Conservation (phyloP, 2,329 filamentous ascomycete species). For the Zopfia rhizophila region DNA sequence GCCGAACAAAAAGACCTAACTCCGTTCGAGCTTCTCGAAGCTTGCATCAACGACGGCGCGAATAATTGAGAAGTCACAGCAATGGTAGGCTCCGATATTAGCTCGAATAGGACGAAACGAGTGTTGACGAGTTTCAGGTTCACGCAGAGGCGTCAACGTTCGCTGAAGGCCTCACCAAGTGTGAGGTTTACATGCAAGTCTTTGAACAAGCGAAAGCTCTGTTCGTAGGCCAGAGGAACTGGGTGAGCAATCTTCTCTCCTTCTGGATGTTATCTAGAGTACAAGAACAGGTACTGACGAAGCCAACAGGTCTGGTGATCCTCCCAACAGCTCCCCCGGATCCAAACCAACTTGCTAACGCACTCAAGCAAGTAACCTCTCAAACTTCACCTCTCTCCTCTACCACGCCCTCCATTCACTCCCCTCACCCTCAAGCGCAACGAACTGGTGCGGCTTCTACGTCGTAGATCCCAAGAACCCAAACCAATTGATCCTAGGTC, state of each 20-base stretch:
- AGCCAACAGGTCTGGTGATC: constrained; percentile 28
- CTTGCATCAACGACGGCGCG: too few species aligned
- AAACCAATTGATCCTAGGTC: constrained; percentile 75
- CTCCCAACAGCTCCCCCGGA: neutral
- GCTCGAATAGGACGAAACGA: neutral
- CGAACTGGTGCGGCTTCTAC: constrained; percentile 89
- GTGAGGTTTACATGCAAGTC: constrained; percentile 78
- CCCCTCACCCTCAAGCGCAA: constrained; percentile 69
- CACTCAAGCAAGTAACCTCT: constrained; percentile 69
- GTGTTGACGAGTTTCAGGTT: too few species aligned
- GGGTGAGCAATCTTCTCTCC: constrained; percentile 63
- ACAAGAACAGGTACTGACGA: constrained; percentile 8
- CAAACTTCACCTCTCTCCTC: constrained; percentile 78
- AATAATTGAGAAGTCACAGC: neutral
- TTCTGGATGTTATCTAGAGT: constrained; percentile 9
- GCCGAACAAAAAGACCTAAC: constrained; percentile 4
- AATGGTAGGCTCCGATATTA: too few species aligned
- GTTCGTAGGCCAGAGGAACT: constrained; percentile 79
- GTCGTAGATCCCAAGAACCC: constrained; percentile 64
- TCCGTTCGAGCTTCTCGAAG: neutral
- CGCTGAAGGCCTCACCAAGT: constrained; percentile 71
- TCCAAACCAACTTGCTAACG: constrained; percentile 1
- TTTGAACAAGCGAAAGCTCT: constrained; percentile 75
- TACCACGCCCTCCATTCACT: constrained; percentile 84
- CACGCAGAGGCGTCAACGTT: constrained; percentile 85